These are phyloP conservation scores for Leptographium galeiforme DNA, from an alignment of 2,329 filamentous ascomycete species.

Conservation along the genomic window DNA sequence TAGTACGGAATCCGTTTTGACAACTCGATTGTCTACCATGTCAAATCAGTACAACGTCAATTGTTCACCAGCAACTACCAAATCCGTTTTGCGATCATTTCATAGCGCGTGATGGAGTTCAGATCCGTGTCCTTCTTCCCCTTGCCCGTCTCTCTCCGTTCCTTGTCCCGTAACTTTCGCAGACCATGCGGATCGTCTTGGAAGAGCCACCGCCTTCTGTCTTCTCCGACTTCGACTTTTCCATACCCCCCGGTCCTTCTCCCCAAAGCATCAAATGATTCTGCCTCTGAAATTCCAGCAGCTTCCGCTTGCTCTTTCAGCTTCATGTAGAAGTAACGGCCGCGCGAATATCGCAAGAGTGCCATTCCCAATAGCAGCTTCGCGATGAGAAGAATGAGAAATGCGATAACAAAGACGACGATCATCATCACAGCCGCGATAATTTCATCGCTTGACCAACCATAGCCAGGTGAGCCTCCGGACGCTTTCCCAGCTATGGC, in stretches of 20 bases:
- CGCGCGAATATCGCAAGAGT: conserved; percentile 65
- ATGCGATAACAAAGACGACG: conserved; percentile 71
- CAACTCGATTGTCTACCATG: too few species aligned
- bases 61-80: conserved; percentile 44
- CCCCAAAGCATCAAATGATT: conserved; percentile 54
- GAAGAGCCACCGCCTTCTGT: conserved; percentile 75
- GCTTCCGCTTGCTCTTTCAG: conserved; percentile 42
- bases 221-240: conserved; percentile 77
- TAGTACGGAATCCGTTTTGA: neutral
- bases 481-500: neutral
- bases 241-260: conserved; percentile 71
- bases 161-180: conserved; percentile 46
- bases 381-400: conserved; percentile 69
- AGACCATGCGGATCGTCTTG: conserved; percentile 66
- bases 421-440: conserved; percentile 73
- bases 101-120: conserved; percentile 64
- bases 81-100: conserved; percentile 93
- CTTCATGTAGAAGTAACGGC: conserved; percentile 73
- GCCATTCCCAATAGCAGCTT: conserved; percentile 85
- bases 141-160: conserved; percentile 47
- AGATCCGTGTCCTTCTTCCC: conserved; percentile 43
- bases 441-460: conserved; percentile 52
- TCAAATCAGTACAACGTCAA: neutral
- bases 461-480: conserved; percentile 15
- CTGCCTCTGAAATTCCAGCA: conserved; percentile 31